phyloP scores from a whole-genome alignment of 78 protist species.

The Parvularia atlantis region DNA sequence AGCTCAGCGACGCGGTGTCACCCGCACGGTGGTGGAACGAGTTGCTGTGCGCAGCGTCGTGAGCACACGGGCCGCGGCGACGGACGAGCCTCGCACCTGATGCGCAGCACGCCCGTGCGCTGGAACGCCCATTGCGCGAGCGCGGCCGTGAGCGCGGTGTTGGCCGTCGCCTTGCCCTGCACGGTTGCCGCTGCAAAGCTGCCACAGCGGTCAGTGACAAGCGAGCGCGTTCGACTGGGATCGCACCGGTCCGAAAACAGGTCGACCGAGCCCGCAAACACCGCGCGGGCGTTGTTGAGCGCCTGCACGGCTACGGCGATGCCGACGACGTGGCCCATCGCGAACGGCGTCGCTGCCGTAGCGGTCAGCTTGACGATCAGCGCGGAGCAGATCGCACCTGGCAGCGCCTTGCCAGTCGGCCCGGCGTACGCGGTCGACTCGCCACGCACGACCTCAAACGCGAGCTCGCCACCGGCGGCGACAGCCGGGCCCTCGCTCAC shows the following conservation, averaged over 20 bases:
- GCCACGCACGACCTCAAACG: background rate
- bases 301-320: conserved; percentile 73
- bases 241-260: conserved; percentile 53
- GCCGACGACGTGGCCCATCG: conserved; percentile 33
- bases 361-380: background rate
- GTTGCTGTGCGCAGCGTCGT: no score
- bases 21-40: background rate
- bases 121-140: conserved; percentile 52
- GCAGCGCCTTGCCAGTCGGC: background rate
- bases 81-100: no score
- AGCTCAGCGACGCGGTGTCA: background rate
- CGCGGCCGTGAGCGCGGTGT: no score
- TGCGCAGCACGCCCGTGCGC: conserved; percentile 57
- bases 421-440: background rate
- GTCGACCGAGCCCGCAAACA: conserved; percentile 56
- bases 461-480: background rate
- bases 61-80: no score
- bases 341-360: conserved; percentile 7
- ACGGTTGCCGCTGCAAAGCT: no score
- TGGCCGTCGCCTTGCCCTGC: background rate
- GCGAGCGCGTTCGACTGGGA: no score
- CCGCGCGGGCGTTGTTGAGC: conserved; percentile 65
- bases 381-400: background rate
- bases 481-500: background rate
- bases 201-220: no score